A percentile compares a stretch with the other conserved stretches of the same genome.
Evolutionary conservation across 148 eudicot genomes (phyloP).

Genomic region (Silene conica): DNA sequence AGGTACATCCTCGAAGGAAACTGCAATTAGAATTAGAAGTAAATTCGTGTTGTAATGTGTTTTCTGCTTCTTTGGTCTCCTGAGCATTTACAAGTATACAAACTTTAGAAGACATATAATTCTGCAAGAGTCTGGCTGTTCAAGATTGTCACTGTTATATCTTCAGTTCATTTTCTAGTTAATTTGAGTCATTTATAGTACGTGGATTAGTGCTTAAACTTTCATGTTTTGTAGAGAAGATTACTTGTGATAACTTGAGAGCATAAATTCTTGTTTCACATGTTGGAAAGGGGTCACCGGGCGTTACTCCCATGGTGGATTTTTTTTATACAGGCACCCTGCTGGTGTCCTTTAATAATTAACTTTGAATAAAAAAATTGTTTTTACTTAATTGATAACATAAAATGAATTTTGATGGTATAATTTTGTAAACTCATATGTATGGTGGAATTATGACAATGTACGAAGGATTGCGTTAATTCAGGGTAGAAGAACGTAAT

Average conservation of each 20-base stretch:
- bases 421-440: neutral
- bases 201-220: neutral
- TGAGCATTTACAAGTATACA: neutral
- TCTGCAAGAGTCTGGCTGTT: neutral
- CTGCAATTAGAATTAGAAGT: neutral
- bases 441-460: neutral
- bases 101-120: neutral
- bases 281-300: neutral
- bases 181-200: neutral
- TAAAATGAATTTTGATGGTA: neutral
- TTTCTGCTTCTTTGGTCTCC: neutral
- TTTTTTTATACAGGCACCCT: neutral
- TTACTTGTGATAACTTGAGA: neutral
- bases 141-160: neutral
- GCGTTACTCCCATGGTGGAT: neutral
- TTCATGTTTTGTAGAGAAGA: neutral
- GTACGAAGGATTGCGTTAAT: neutral
- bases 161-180: neutral
- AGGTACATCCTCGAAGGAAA: slow-evolving; percentile 45
- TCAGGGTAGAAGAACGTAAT: neutral
- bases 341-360: neutral
- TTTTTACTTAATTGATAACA: neutral
- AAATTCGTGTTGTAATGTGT: neutral
- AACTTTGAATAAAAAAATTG: neutral
- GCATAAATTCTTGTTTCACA: neutral